A percentile compares a stretch with the other conserved stretches of the same genome.
phyloP scores from a whole-genome alignment of 805 yeast species.

The Spathaspora sp. region DNA sequence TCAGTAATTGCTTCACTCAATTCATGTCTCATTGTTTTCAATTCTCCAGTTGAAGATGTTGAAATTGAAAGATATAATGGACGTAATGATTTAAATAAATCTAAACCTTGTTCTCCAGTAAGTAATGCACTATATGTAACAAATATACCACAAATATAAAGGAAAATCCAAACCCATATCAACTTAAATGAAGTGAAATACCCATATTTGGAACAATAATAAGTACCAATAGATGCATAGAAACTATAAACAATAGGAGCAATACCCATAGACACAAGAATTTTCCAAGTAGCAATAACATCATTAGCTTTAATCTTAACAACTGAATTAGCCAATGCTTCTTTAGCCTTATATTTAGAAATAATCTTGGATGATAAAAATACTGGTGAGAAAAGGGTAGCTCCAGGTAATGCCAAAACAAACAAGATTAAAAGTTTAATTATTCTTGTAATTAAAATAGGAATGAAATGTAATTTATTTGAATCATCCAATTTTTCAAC shows the following conservation, averaged over 20 bases:
- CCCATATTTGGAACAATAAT: slow-evolving; percentile 20
- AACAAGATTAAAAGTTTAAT: slow-evolving; percentile 54
- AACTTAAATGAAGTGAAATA: slow-evolving; percentile 18
- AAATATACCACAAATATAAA: slow-evolving; percentile 60
- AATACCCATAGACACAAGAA: slow-evolving; percentile 79
- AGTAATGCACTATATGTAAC: slow-evolving; percentile 89
- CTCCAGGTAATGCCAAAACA: slow-evolving; percentile 81
- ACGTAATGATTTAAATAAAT: slow-evolving; percentile 74
- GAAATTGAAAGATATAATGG: slow-evolving; percentile 71
- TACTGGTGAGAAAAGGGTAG: slow-evolving; percentile 81
- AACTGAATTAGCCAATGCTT: slow-evolving; percentile 80
- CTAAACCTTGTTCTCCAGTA: slow-evolving; percentile 93
- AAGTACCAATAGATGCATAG: slow-evolving; percentile 65
- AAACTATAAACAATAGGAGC: slow-evolving; percentile 83
- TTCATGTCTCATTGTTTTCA: slow-evolving; percentile 58
- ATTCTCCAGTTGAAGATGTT: slow-evolving; percentile 51
- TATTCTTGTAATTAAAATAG: slow-evolving; percentile 55
- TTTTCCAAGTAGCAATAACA: slow-evolving; percentile 97
- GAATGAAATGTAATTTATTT: slow-evolving; percentile 46
- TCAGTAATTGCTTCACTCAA: slow-evolving; percentile 75
- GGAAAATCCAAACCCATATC: slow-evolving; percentile 42
- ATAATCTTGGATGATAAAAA: slow-evolving; percentile 73
- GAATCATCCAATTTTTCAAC: slow-evolving; percentile 54
- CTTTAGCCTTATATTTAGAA: slow-evolving; percentile 66
- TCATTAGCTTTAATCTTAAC: slow-evolving; percentile 92